Base-by-base conservation (phyloP, 2,329 filamentous ascomycete species). In the Proliferodiscus dingleyae region DNA sequence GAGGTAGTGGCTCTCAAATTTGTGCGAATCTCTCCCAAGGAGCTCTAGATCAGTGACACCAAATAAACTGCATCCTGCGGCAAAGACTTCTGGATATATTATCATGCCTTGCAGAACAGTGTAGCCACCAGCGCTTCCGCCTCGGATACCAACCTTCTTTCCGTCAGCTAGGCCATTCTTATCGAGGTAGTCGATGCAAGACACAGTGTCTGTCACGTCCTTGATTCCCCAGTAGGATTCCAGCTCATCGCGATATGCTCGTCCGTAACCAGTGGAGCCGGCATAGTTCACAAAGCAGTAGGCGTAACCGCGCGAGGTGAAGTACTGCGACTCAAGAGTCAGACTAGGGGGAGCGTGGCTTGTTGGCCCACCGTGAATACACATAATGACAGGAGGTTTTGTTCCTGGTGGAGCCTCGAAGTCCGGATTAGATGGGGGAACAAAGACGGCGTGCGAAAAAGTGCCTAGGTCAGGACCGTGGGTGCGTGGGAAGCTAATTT, bases 1-100 rank as follows among this genome's bases (percentile, higher is more conserved):
- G n/a, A 71, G 63, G 54, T 79, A 78, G 41, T 71, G 68, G 0
- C 66, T 70, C 56, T 80, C 77, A n/a, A 78, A 70, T 59, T 79
- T 79, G 56, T 80, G 76, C 0, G 74, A 78, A 16, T 70, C 68
- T 2, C 62, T 64, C 13, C 64, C 66, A 1, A 79, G 63, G 1
- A 64, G 63, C 32, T 65, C 65, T n/a, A 78, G 57, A 19, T 77
- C 73, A 30, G 71, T 71, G 23, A 80, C 70, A 3, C 76, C 75
- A 21, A 70, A 76, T 1, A 70, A 64, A 42, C 69, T 72, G 3
- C 75, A 67, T 0, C 74, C 76, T 0, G 66, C 72, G 0, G 73
- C 69, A 52, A 75, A 79, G 0, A 67, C 61, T 0, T 62, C 59
- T 0, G 75, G 71, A 41, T 73, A 68, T 28, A 65, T 65, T 18